These are phyloP conservation scores for Phytophthora fragariae DNA, from an alignment of 352 stramenopile genomes.

Conservation along the genomic window DNA sequence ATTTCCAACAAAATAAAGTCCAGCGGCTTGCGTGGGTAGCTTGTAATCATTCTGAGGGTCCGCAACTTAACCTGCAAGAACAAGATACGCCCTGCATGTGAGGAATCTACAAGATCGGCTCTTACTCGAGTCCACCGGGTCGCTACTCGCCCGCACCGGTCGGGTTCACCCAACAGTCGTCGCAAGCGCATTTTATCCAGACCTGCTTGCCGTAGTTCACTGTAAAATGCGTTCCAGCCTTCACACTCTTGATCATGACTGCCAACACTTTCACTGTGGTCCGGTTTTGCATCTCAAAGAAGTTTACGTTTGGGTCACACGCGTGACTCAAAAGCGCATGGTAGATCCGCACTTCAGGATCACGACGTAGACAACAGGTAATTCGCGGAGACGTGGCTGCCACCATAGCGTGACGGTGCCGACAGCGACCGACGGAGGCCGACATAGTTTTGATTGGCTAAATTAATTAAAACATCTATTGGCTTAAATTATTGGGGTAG, in stretches of 20 bases:
- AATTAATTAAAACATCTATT: no score
- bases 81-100: no score
- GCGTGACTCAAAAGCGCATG: background rate
- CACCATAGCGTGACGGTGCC: no score
- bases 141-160: background rate
- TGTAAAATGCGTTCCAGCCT: background rate
- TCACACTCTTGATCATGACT: background rate
- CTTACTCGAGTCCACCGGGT: background rate
- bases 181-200: background rate
- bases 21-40: no score
- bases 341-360: constrained; percentile 1
- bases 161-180: background rate
- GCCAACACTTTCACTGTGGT: background rate
- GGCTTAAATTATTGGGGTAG: no score
- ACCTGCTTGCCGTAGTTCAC: background rate
- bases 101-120: no score
- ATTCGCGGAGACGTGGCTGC: background rate
- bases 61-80: no score
- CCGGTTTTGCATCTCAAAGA: background rate
- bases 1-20: no score
- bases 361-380: constrained; percentile 3
- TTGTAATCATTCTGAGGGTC: no score
- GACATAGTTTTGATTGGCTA: no score
- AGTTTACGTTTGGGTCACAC: background rate
- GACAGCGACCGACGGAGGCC: no score